A percentile compares a stretch with the other conserved stretches of the same genome.
Conservation (phyloP, 139 green algal species). For the Coccomyxa sp. region DNA sequence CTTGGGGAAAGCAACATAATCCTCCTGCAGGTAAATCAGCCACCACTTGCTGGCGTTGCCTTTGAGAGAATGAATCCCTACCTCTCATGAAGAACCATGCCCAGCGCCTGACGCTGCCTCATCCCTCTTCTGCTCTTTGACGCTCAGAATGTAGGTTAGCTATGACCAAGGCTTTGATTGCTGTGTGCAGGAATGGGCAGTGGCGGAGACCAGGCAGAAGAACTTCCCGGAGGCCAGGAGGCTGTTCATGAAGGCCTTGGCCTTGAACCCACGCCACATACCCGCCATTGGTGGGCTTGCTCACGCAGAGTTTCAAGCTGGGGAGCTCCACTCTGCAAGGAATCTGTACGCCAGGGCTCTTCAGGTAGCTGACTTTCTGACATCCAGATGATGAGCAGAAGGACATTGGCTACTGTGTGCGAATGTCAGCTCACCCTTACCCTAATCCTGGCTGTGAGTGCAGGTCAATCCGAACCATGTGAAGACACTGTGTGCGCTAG, state of each 20-base stretch:
- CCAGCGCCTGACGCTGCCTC: no score
- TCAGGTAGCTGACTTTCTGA: no score
- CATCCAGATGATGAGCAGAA: no score
- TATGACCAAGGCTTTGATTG: not conserved
- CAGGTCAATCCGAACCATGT: not conserved
- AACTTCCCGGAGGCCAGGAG: conserved; percentile 7
- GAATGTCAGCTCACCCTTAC: no score
- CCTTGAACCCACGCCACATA: conserved; percentile 19
- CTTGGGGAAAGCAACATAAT: conserved; percentile 4
- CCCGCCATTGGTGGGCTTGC: conserved; percentile 37
- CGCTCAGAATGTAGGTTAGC: not conserved
- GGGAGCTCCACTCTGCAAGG: conserved; percentile 27
- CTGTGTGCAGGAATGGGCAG: conserved; percentile 35
- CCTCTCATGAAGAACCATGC: no score
- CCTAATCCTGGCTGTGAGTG: no score
- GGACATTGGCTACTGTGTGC: no score
- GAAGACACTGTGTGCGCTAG: not conserved
- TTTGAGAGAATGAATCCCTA: no score
- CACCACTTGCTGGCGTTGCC: no score
- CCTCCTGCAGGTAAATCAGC: conserved; percentile 8
- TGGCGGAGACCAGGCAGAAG: conserved; percentile 29
- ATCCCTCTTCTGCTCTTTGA: no score
- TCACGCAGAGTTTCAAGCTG: conserved; percentile 34
- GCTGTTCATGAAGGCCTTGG: conserved; percentile 25
- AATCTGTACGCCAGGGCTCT: conserved; percentile 34